phyloP scores from a whole-genome alignment of 139 green algal species.

The Pseudopediastrum boryanum region DNA sequence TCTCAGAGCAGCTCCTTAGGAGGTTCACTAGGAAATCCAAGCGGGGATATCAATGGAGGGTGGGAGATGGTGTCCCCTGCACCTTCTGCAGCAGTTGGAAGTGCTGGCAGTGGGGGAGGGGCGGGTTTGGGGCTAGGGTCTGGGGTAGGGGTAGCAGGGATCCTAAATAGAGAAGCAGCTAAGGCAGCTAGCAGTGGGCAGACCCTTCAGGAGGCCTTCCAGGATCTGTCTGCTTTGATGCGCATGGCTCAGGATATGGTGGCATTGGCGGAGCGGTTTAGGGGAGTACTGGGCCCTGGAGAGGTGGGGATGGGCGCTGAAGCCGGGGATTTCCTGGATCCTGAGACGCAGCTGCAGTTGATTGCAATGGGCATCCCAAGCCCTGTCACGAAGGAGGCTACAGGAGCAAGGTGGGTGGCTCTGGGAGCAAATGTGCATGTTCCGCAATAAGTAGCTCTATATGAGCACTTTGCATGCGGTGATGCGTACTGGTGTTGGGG shows the following conservation, averaged over 20 bases:
- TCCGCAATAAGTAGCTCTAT: no score
- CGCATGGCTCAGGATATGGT: conserved; percentile 83
- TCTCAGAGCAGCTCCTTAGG: no score
- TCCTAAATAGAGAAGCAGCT: conserved; percentile 45
- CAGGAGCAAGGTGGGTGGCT: no score
- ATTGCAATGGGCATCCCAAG: conserved; percentile 86
- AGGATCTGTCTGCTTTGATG: conserved; percentile 83
- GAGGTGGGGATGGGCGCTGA: no score
- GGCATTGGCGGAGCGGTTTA: conserved; percentile 76
- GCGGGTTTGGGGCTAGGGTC: neutral
- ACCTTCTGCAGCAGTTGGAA: conserved; percentile 6
- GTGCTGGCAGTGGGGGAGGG: neutral
- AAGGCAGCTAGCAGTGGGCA: conserved; percentile 39
- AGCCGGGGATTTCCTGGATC: conserved; percentile 67
- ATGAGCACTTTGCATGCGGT: no score
- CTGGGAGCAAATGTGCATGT: no score
- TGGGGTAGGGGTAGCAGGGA: conserved; percentile 50
- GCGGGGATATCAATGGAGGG: no score
- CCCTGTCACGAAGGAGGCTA: conserved; percentile 87
- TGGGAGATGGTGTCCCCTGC: no score
- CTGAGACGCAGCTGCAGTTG: conserved; percentile 79
- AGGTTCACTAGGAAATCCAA: no score
- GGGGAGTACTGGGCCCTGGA: conserved; percentile 27
- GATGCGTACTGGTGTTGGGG: no score
- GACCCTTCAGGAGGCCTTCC: conserved; percentile 63